Evolutionary conservation across 139 green algal genomes (phyloP).

Genomic region (Diplosphaera chodatii): DNA sequence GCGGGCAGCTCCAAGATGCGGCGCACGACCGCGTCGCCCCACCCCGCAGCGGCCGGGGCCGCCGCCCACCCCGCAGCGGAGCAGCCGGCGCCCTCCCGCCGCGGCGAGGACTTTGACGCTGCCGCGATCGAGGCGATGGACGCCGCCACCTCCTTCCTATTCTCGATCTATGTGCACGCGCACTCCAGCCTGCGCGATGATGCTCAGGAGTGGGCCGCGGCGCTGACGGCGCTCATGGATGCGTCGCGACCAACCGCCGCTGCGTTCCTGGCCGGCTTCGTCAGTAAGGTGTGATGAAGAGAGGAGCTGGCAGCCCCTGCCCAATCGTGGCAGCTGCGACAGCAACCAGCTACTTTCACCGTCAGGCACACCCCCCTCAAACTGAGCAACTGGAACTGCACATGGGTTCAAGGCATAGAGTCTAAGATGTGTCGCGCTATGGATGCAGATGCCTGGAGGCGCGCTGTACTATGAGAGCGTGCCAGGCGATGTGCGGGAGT

Average conservation of each 20-base stretch:
- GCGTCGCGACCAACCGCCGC: not conserved
- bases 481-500: not conserved
- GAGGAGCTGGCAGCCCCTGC: no score
- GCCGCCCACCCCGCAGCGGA: not conserved
- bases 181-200: conserved; percentile 11
- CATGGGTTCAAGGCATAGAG: no score
- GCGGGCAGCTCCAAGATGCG: conserved; percentile 9
- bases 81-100: not conserved
- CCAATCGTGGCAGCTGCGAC: no score
- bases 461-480: not conserved
- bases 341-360: no score
- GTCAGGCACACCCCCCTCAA: no score
- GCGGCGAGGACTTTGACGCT: not conserved
- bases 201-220: conserved; percentile 10
- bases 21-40: not conserved
- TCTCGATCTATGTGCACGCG: conserved; percentile 11
- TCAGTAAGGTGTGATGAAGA: no score
- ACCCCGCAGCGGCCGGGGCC: not conserved
- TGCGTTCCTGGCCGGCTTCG: not conserved
- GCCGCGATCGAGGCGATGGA: not conserved
- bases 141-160: not conserved
- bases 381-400: no score
- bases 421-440: no score
- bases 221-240: conserved; percentile 9
- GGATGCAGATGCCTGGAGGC: no score